phyloP scores from a whole-genome alignment of 495 filamentous ascomycete genomes.

The Terfezia claveryi region DNA sequence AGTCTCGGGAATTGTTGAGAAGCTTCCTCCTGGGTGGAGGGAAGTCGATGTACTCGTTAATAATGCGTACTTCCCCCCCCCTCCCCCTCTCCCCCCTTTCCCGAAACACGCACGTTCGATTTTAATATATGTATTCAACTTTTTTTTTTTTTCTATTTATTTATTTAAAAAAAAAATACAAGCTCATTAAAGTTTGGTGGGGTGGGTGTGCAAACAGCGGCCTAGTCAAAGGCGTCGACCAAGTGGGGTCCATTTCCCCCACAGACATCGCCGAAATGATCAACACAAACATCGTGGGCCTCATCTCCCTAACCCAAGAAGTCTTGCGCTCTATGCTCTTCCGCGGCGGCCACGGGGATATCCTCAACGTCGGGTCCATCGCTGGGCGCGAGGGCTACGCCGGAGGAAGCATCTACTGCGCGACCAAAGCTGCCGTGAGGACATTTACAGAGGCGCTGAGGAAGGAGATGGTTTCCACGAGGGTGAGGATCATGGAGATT shows the following conservation, averaged over 20 bases:
- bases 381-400: conserved; percentile 78
- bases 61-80: conserved; percentile 53
- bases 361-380: conserved; percentile 93
- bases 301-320: conserved; percentile 94
- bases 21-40: conserved; percentile 60
- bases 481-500: conserved; percentile 76
- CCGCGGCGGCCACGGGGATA: conserved; percentile 68
- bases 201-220: conserved; percentile 29
- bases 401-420: conserved; percentile 89
- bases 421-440: conserved; percentile 80
- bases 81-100: not conserved
- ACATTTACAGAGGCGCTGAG: conserved; percentile 75
- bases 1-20: conserved; percentile 48
- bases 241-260: conserved; percentile 60
- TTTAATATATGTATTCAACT: not conserved
- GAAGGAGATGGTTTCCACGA: conserved; percentile 67
- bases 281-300: conserved; percentile 72
- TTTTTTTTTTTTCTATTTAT: not conserved
- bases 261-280: conserved; percentile 80
- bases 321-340: conserved; percentile 67
- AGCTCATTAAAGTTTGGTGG: not conserved
- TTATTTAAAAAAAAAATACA: not conserved
- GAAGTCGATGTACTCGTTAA: conserved; percentile 84
- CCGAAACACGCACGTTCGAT: not conserved
- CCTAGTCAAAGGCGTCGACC: conserved; percentile 67